Conservation (phyloP, 371 early-diverging fungal genomes). For the Rhizopus arrhizus region DNA sequence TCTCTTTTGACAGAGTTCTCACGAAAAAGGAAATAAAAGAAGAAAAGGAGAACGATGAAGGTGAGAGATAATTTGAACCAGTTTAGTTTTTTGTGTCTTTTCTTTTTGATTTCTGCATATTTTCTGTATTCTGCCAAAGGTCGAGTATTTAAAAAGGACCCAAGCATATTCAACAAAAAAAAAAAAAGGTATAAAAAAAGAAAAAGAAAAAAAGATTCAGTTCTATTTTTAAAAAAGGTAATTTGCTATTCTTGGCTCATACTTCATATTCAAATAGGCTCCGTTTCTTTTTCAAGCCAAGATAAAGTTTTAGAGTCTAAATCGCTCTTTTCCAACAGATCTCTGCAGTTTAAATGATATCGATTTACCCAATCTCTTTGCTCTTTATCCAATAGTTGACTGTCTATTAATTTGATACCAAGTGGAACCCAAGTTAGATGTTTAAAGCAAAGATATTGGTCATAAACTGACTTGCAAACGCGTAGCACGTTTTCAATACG, state of each 20-base stretch:
- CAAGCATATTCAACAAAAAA: conserved; percentile 16
- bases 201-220: not conserved
- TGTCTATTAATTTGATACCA: conserved; percentile 72
- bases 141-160: conserved; percentile 29
- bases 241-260: too few relatives aligned
- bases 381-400: conserved; percentile 56
- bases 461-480: conserved; percentile 67
- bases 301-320: conserved; percentile 62
- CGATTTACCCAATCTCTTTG: conserved; percentile 85
- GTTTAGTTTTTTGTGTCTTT: conserved; percentile 9
- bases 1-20: conserved; percentile 33
- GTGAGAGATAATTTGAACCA: conserved; percentile 25
- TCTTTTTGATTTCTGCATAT: conserved; percentile 7
- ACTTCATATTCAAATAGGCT: too few relatives aligned
- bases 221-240: not conserved
- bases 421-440: conserved; percentile 88
- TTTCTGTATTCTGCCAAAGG: conserved; percentile 28
- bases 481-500: conserved; percentile 93
- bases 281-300: conserved; percentile 80
- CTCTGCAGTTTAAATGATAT: conserved; percentile 79
- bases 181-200: not conserved
- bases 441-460: conserved; percentile 84
- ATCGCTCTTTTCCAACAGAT: conserved; percentile 68
- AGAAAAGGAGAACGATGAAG: conserved; percentile 19
- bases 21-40: conserved; percentile 27